Base-by-base conservation (phyloP, 75 land plant genomes). In the Selaginella moellendorffii region DNA sequence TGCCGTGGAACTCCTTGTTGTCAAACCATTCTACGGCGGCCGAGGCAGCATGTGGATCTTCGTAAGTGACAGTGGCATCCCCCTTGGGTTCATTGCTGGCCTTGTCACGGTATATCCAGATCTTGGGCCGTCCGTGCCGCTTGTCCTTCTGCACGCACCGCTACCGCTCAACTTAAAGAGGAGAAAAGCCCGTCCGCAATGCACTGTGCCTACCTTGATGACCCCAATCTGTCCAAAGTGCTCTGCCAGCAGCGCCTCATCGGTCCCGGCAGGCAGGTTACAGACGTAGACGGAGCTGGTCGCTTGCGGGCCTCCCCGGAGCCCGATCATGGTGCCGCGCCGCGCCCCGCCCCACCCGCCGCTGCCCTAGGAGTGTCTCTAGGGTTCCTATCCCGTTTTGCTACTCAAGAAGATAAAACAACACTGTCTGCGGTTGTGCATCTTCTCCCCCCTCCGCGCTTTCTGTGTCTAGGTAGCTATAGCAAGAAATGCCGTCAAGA, bases 21-120 rank as follows among this genome's bases (percentile, higher is more conserved):
- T 90, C 71, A 31, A 86, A 86, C 90, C 91, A 86, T 52, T 90
- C 91, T 29, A 90, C 91, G 29, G 96, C 96, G 62, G 96, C 91
- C 36, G 69, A 54, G 30, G 96, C 96, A 27, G 91, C 91, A 82
- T 90, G 83, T 20, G 96, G 96, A 68, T 90, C 96, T 54, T 90
- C 96, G 73, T 84, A 90, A 30, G 91, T 82, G 12, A 86, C 79
- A 12, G 81, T 87, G 1, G 91, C 96, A 83, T 86, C 96, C 26
- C 96, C 91, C 61, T 90, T 90, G 1, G 85, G 87, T 22, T 87
- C 91, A 68, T 80, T 63, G 2, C 91, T 83, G 2, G 24, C 66
- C 64, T 90, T 86, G 51, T 89, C 96, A 23, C 75, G 73, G 61
- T 85, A 88, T 14, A 85, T 74, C 89, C 95, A 88, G 24, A 89